A percentile compares a stretch with the other conserved stretches of the same genome.
These are phyloP conservation scores for Yarrowia osloensis DNA, from an alignment of 805 yeast genomes.

Conservation along the genomic window DNA sequence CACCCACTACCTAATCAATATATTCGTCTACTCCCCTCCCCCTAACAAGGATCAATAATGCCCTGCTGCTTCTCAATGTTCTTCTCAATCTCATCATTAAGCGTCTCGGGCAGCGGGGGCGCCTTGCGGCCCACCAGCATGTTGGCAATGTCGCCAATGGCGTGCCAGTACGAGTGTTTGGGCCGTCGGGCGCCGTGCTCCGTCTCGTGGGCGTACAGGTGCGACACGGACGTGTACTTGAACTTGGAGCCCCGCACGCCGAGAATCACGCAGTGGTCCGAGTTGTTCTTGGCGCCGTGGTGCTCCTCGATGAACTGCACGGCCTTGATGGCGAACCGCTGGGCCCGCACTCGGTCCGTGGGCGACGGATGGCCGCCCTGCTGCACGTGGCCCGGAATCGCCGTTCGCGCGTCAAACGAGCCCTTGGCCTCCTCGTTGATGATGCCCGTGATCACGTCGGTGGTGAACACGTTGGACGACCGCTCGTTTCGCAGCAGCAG, in stretches of 20 bases:
- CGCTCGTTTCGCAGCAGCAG: conserved; percentile 79
- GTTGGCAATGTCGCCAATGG: conserved; percentile 75
- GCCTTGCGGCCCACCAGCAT: conserved; percentile 57
- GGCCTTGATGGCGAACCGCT: conserved; percentile 86
- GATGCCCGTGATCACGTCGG: conserved; percentile 80
- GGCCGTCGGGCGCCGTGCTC: conserved; percentile 82
- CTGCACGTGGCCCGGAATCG: conserved; percentile 97
- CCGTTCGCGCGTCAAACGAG: conserved; percentile 86
- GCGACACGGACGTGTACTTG: conserved; percentile 69
- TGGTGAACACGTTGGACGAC: conserved; percentile 79
- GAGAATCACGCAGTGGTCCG: conserved; percentile 58
- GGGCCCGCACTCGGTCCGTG: conserved; percentile 86
- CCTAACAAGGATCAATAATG: neutral
- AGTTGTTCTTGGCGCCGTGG: conserved; percentile 32
- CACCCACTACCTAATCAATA: too few relatives aligned
- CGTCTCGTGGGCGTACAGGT: conserved; percentile 84
- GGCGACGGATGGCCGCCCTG: conserved; percentile 97
- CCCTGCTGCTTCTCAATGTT: neutral
- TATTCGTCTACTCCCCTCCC: neutral
- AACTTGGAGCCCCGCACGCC: conserved; percentile 81
- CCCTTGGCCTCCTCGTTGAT: conserved; percentile 76
- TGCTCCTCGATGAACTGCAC: conserved; percentile 79
- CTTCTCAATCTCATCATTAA: neutral
- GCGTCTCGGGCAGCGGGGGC: conserved; percentile 2
- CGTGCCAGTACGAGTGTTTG: conserved; percentile 80